Conservation (phyloP, 805 yeast species). For the Starmerella floris region DNA sequence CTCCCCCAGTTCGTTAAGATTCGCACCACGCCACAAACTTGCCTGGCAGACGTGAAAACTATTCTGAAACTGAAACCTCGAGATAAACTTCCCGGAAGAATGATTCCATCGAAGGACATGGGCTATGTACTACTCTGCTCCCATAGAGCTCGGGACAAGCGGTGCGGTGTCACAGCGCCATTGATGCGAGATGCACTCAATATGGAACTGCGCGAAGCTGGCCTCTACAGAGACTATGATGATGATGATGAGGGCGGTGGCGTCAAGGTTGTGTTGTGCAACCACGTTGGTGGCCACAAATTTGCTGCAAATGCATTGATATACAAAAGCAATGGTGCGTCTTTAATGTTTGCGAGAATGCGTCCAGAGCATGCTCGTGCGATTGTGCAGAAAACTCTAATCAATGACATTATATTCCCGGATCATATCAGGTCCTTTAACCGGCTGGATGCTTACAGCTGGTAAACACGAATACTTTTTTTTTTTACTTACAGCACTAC, state of each 20-base stretch:
- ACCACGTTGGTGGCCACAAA: slow-evolving; percentile 95
- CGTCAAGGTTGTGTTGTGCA: slow-evolving; percentile 52
- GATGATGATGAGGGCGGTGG: slow-evolving; percentile 70
- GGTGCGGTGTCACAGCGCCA: slow-evolving; percentile 92
- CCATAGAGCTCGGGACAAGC: slow-evolving; percentile 78
- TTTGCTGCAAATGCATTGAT: slow-evolving; percentile 80
- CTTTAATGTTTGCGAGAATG: slow-evolving; percentile 80
- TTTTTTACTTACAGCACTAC: too few relatives aligned
- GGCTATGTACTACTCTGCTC: slow-evolving; percentile 61
- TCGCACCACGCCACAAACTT: slow-evolving; percentile 20
- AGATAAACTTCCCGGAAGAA: slow-evolving; percentile 15
- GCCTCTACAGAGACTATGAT: slow-evolving; percentile 58
- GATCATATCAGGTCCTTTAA: slow-evolving; percentile 45
- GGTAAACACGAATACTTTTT: slow-evolving; percentile 18
- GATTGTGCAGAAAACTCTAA: slow-evolving; percentile 61
- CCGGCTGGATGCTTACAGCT: slow-evolving; percentile 20
- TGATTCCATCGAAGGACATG: slow-evolving; percentile 11
- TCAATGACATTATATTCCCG: slow-evolving; percentile 58
- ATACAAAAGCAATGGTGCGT: slow-evolving; percentile 58
- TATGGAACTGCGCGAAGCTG: slow-evolving; percentile 52
- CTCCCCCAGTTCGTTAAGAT: slow-evolving; percentile 27
- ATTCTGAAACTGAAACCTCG: slow-evolving; percentile 15
- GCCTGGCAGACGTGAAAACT: slow-evolving; percentile 18
- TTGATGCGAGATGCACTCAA: slow-evolving; percentile 72
- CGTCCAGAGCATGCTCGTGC: slow-evolving; percentile 62